Percentiles rank a stretch among this genome's conserved stretches.
phyloP scores from a whole-genome alignment of 2,329 filamentous ascomycete genomes.

The Cordyceps farinosa region DNA sequence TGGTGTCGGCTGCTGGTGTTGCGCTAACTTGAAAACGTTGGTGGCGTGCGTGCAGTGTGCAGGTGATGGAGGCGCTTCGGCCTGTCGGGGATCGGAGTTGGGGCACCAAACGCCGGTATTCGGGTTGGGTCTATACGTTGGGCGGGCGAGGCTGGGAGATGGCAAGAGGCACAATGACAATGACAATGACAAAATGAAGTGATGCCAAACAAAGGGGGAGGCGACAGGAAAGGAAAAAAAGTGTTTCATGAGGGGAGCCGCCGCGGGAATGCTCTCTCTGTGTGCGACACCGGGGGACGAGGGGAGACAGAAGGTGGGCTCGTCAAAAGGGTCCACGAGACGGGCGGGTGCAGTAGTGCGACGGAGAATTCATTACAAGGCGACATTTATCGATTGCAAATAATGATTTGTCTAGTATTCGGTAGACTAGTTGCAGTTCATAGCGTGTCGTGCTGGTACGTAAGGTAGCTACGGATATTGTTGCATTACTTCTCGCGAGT shows the following conservation, averaged over 20 bases:
- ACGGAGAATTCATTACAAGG: neutral
- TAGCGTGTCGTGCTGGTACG: neutral
- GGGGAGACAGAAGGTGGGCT: conserved; percentile 5
- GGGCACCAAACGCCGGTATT: neutral
- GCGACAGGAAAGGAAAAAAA: neutral
- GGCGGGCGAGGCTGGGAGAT: neutral
- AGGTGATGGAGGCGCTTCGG: conserved; percentile 2
- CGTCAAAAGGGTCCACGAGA: neutral
- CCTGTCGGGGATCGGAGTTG: conserved; percentile 12
- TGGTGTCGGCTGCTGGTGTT: neutral
- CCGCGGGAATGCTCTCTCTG: neutral
- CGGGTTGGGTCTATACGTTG: neutral
- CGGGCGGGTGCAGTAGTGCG: neutral
- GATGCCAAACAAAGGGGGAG: neutral
- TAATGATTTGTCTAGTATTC: neutral
- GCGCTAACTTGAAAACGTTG: neutral
- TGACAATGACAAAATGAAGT: neutral
- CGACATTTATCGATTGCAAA: neutral
- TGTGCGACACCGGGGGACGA: neutral
- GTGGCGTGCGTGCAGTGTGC: conserved; percentile 2
- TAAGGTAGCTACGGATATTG: neutral
- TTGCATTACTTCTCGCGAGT: neutral
- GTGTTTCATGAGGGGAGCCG: conserved; percentile 9
- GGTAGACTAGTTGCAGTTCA: neutral
- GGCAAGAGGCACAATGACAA: neutral